These are phyloP conservation scores for Chimonanthus salicifolius DNA, from an alignment of 164 flowering plant genomes.

Conservation along the genomic window DNA sequence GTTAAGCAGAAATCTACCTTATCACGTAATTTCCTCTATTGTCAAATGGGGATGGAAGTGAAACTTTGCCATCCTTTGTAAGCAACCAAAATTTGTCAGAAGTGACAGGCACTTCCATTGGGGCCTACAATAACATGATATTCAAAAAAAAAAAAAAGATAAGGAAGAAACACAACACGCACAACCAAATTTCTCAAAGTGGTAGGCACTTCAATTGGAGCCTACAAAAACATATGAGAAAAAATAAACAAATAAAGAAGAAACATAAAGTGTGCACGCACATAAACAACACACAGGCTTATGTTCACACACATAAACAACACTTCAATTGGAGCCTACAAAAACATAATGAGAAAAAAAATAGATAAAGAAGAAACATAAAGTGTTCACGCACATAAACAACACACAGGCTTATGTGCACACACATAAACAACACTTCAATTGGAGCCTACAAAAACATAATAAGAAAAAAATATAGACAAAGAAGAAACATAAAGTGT, in stretches of 20 bases:
- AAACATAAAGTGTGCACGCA: too few species aligned
- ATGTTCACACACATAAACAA: slow-evolving; percentile 35
- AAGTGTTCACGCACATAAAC: too few species aligned
- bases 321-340: slow-evolving; percentile 81
- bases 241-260: too few species aligned
- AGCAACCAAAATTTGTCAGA: slow-evolving; percentile 89
- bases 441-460: slow-evolving; percentile 65
- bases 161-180: background rate
- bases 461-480: background rate
- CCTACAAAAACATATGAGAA: slow-evolving; percentile 36
- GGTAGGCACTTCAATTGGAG: slow-evolving; percentile 52
- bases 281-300: too few species aligned
- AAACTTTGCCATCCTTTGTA: slow-evolving; percentile 58
- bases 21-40: slow-evolving; percentile 91
- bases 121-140: slow-evolving; percentile 51
- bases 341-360: background rate
- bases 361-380: too few species aligned
- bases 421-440: slow-evolving; percentile 45
- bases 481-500: too few species aligned
- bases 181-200: background rate
- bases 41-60: slow-evolving; percentile 83
- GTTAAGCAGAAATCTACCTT: slow-evolving; percentile 45
- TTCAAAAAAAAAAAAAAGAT: background rate
- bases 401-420: slow-evolving; percentile 8
- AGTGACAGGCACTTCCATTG: slow-evolving; percentile 71